Conservation (phyloP, 306 rosid species). For the Quercus berberidifolia region DNA sequence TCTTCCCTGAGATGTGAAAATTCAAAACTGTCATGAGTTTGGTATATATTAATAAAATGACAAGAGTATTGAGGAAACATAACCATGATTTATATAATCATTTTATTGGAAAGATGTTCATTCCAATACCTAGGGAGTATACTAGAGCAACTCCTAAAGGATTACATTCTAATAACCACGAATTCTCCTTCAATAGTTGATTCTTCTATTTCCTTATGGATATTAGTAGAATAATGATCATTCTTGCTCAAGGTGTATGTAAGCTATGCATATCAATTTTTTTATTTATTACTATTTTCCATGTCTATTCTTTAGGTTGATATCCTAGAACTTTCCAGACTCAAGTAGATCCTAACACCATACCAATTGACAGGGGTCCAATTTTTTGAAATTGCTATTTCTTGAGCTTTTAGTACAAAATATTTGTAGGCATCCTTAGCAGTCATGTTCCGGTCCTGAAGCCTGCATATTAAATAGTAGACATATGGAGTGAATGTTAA, state of each 20-base stretch:
- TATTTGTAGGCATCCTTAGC: conserved; percentile 78
- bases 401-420: conserved; percentile 88
- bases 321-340: neutral
- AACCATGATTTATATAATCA: neutral
- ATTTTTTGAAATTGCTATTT: conserved; percentile 69
- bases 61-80: conserved; percentile 8
- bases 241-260: conserved; percentile 3
- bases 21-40: conserved; percentile 9
- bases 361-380: conserved; percentile 98
- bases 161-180: too few relatives aligned
- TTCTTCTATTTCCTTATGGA: neutral
- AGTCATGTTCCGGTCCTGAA: conserved; percentile 61
- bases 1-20: conserved; percentile 76
- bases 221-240: neutral
- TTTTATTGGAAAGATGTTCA: too few relatives aligned
- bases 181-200: too few relatives aligned
- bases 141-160: too few relatives aligned
- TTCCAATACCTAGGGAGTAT: too few relatives aligned
- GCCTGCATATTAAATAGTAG: conserved; percentile 56
- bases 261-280: conserved; percentile 17
- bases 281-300: neutral
- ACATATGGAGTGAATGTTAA: conserved; percentile 7
- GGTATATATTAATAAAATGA: conserved; percentile 7
- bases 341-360: conserved; percentile 1
- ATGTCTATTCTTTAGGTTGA: neutral